A percentile compares a stretch with the other conserved stretches of the same genome.
Conservation (phyloP, 2,329 filamentous ascomycete genomes). For the Claviceps paspali region DNA sequence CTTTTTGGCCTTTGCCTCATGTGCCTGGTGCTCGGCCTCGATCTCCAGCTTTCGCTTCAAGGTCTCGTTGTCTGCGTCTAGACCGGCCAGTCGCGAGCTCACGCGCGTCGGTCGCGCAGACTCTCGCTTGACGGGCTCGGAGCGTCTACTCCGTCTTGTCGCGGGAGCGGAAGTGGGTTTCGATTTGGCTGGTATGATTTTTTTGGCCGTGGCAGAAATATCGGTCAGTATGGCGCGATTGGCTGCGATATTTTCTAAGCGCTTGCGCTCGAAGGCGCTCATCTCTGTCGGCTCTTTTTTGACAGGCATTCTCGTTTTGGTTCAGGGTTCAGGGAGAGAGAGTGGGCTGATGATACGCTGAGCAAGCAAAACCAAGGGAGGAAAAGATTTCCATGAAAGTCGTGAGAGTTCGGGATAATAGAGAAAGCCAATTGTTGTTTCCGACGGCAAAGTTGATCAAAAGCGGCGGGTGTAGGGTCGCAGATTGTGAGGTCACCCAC, state of each 20-base stretch:
- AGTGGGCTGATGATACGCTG: too few relatives aligned
- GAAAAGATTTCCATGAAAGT: too few relatives aligned
- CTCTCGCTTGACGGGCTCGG: constrained; percentile 32
- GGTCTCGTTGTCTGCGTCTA: constrained; percentile 31
- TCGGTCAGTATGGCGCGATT: constrained; percentile 71
- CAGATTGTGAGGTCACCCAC: too few relatives aligned
- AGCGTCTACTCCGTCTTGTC: constrained; percentile 15
- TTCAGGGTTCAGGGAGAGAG: too few relatives aligned
- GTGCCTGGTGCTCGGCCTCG: constrained; percentile 27
- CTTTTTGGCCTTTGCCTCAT: constrained; percentile 41
- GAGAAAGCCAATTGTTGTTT: too few relatives aligned
- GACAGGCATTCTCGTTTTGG: constrained; percentile 37
- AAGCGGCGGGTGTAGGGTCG: too few relatives aligned
- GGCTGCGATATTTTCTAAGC: constrained; percentile 73
- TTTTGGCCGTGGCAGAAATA: constrained; percentile 56
- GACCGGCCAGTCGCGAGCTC: constrained; percentile 42
- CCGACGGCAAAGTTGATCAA: too few relatives aligned
- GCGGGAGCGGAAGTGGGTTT: constrained; percentile 28
- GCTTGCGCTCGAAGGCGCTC: constrained; percentile 75
- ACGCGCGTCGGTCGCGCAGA: constrained; percentile 34
- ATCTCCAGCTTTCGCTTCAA: constrained; percentile 36
- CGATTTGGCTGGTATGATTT: constrained; percentile 44
- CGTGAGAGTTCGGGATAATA: too few relatives aligned
- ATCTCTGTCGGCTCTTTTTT: constrained; percentile 32
- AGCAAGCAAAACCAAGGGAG: too few relatives aligned